phyloP scores from a whole-genome alignment of 768 basidiomycete species.

The Postia placenta region DNA sequence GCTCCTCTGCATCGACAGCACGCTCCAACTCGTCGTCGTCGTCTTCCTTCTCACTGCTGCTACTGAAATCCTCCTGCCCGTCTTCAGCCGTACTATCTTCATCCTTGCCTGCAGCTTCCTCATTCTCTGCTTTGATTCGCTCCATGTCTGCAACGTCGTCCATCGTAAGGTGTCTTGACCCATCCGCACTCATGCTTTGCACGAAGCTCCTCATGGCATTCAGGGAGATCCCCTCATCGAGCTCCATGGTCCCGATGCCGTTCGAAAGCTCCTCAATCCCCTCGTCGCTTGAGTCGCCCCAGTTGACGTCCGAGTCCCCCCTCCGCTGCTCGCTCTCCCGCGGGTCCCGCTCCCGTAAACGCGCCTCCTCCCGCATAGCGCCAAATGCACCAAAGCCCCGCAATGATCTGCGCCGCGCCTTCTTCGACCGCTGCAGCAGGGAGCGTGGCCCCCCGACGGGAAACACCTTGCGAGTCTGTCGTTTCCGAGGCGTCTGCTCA shows the following conservation, averaged over 20 bases:
- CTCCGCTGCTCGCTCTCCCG: constrained; percentile 45
- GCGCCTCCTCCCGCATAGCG: constrained; percentile 49
- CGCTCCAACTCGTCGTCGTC: constrained; percentile 15
- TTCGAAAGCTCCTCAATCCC: constrained; percentile 27
- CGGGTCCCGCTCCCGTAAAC: constrained; percentile 32
- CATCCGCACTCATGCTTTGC: constrained; percentile 41
- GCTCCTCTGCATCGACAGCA: constrained; percentile 10
- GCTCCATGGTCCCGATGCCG: constrained; percentile 54
- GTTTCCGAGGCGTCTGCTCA: constrained; percentile 22
- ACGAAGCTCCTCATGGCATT: constrained; percentile 51
- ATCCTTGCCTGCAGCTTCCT: constrained; percentile 10
- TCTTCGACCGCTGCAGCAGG: constrained; percentile 16
- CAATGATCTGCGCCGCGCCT: constrained; percentile 19
- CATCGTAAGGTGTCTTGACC: constrained; percentile 48
- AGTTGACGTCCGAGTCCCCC: constrained; percentile 66
- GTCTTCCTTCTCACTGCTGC: not conserved
- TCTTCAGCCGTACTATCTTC: constrained; percentile 5
- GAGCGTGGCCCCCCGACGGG: constrained; percentile 25
- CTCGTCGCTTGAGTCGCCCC: constrained; percentile 36
- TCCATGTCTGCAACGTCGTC: constrained; percentile 59
- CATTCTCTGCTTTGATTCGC: constrained; percentile 42
- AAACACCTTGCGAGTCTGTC: constrained; percentile 24
- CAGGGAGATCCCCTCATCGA: constrained; percentile 45
- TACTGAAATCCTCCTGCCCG: not conserved
- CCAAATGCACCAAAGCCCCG: constrained; percentile 42